Base-by-base conservation (phyloP, 2,329 filamentous ascomycete species). In the Exophiala bonariae region DNA sequence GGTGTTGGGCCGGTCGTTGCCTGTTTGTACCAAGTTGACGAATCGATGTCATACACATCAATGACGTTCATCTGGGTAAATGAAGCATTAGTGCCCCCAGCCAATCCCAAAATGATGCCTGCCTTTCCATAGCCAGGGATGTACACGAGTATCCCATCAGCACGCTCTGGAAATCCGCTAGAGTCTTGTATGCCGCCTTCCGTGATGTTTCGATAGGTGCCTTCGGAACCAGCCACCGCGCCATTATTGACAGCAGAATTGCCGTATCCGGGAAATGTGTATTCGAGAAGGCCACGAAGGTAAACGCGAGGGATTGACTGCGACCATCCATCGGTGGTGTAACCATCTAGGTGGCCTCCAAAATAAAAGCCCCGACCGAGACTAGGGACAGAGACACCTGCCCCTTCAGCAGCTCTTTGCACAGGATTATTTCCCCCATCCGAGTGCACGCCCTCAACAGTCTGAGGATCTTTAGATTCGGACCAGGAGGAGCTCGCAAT, bases 1-100 rank as follows among this genome's bases (percentile, higher is more conserved):
- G 85, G 84, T 3, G 75, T 76, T 0, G 74, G 73, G 2, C 79
- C 81, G 3, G 72, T 74, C 0, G 87, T 88, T 3, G 77, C 70
- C 64, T 93, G 88, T 57, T 82, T 84, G 61, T 86, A 88, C 88
- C 88, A 93, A 5, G 73, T 78, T 2, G 79, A 75, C 22, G 69
- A 77, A 3, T 80, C 85, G 47, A 92, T 80, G 60, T 93, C 88
- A 64, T 89, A 93, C n/a, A 92, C 80, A 56, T 91, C 85, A 31
- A 91, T 83, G 13, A 80, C 76, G 39, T 83, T 89, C 71, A 92
- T 90, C 13, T 77, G 73, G 0, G 77, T 80, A 59, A 88, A 90
- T 17, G 82, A 80, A 19, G 73, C 69, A 60, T 80, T 76, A 69
- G 82, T 80, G 2, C 88, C 89, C 10, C 89, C 89, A 5, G 87